Conservation (phyloP, 805 yeast species). For the Saccharomycopsis sp. region DNA sequence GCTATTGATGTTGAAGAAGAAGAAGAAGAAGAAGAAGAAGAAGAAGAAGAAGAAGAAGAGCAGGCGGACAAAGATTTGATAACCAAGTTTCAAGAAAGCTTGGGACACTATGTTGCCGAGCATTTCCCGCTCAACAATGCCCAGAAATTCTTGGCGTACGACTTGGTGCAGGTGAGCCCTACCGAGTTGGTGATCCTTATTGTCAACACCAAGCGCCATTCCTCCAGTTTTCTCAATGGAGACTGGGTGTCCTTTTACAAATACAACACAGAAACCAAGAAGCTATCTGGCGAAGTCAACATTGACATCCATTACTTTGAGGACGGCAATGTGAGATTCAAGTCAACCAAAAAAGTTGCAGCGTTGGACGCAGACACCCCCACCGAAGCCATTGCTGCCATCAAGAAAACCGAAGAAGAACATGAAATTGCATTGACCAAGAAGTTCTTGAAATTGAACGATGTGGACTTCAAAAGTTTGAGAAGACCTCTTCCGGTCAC, state of each 20-base stretch:
- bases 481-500: constrained; percentile 91
- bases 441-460: constrained; percentile 66
- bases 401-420: constrained; percentile 36
- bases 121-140: constrained; percentile 55
- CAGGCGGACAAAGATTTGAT: constrained; percentile 18
- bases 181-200: constrained; percentile 39
- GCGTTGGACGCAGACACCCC: background rate
- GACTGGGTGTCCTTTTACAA: constrained; percentile 69
- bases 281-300: constrained; percentile 44
- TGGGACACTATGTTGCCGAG: constrained; percentile 46
- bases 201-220: constrained; percentile 63
- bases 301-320: constrained; percentile 88
- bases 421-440: constrained; percentile 53
- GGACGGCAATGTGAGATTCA: constrained; percentile 88
- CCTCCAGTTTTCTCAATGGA: constrained; percentile 81
- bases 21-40: constrained; percentile 20
- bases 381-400: background rate
- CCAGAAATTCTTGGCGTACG: constrained; percentile 27
- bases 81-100: constrained; percentile 22
- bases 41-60: constrained; percentile 22
- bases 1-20: constrained; percentile 45
- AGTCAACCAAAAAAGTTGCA: constrained; percentile 32
- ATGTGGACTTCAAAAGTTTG: constrained; percentile 68
- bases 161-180: constrained; percentile 32
- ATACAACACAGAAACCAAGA: constrained; percentile 28